phyloP scores from a whole-genome alignment of 228 moss, liverwort and hornwort species.

The Sphagnum fallax region DNA sequence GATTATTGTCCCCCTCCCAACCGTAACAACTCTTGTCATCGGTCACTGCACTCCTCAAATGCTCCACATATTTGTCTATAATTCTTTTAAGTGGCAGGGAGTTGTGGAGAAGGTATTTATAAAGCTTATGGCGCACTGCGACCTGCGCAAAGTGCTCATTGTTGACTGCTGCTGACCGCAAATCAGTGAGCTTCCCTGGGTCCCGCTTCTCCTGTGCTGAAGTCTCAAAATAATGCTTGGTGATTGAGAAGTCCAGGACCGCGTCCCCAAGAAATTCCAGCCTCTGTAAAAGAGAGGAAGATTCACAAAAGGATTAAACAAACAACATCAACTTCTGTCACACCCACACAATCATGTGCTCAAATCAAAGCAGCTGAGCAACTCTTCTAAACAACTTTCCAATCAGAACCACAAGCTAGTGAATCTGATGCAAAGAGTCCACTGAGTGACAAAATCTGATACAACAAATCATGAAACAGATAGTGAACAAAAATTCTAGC shows the following conservation, averaged over 20 bases:
- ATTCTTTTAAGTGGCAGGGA: slow-evolving; percentile 30
- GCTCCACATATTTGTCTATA: slow-evolving; percentile 57
- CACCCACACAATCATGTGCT: neutral
- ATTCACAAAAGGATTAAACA: neutral
- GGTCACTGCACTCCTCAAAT: slow-evolving; percentile 31
- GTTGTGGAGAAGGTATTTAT: slow-evolving; percentile 62
- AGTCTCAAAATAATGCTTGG: slow-evolving; percentile 56
- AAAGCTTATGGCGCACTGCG: slow-evolving; percentile 71
- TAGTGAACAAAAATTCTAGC: too few species aligned
- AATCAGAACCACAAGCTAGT: neutral
- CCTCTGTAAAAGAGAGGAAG: slow-evolving; percentile 49
- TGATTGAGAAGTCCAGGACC: slow-evolving; percentile 82
- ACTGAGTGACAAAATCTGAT: too few species aligned
- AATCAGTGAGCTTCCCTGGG: slow-evolving; percentile 80
- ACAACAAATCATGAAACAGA: too few species aligned
- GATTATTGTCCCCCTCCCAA: slow-evolving; percentile 69
- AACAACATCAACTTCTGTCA: neutral
- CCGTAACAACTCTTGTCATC: slow-evolving; percentile 56
- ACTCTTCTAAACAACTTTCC: neutral
- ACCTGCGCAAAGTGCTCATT: slow-evolving; percentile 96
- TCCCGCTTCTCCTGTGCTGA: slow-evolving; percentile 42
- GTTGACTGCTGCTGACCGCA: slow-evolving; percentile 88
- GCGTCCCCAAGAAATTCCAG: slow-evolving; percentile 97
- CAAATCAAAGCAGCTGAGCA: neutral
- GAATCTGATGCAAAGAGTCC: neutral